A percentile compares a stretch with the other conserved stretches of the same genome.
These are phyloP conservation scores for Cicer bijugum DNA, from an alignment of 306 rosid genomes.

Conservation along the genomic window DNA sequence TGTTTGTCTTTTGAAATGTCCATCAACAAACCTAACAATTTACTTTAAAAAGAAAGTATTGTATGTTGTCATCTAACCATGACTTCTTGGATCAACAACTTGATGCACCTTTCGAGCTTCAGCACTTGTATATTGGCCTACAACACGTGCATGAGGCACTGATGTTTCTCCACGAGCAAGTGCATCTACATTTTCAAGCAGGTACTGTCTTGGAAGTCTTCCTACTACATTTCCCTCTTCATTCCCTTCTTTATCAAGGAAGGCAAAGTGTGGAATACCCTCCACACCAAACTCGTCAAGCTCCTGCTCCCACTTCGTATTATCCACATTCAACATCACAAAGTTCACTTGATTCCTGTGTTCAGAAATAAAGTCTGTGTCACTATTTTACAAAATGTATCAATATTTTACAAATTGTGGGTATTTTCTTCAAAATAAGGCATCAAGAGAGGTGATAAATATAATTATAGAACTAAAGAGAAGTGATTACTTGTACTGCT, in stretches of 20 bases:
- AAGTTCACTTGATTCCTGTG: slow-evolving; percentile 52
- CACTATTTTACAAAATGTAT: background rate
- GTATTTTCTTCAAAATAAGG: background rate
- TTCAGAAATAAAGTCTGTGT: background rate
- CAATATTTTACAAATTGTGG: background rate
- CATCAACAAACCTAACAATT: slow-evolving; percentile 35
- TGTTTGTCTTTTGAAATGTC: slow-evolving; percentile 41
- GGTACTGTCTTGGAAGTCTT: slow-evolving; percentile 76
- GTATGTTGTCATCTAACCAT: slow-evolving; percentile 59
- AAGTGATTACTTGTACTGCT: slow-evolving; percentile 78
- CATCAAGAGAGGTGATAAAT: slow-evolving; percentile 6
- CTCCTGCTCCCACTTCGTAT: slow-evolving; percentile 98
- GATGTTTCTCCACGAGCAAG: slow-evolving; percentile 77
- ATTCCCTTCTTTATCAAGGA: slow-evolving; percentile 85
- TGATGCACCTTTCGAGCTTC: slow-evolving; percentile 90
- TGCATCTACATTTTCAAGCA: slow-evolving; percentile 84
- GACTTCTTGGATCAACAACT: slow-evolving; percentile 89
- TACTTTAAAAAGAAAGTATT: slow-evolving; percentile 34
- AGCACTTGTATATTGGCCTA: slow-evolving; percentile 83
- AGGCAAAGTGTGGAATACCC: slow-evolving; percentile 97
- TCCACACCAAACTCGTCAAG: slow-evolving; percentile 97
- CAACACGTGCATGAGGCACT: slow-evolving; percentile 85
- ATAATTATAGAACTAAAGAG: background rate
- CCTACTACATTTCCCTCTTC: slow-evolving; percentile 96
- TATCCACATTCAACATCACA: slow-evolving; percentile 74